Evolutionary conservation across 2,329 filamentous ascomycete species (phyloP).

Genomic region (Xylaria sp.): DNA sequence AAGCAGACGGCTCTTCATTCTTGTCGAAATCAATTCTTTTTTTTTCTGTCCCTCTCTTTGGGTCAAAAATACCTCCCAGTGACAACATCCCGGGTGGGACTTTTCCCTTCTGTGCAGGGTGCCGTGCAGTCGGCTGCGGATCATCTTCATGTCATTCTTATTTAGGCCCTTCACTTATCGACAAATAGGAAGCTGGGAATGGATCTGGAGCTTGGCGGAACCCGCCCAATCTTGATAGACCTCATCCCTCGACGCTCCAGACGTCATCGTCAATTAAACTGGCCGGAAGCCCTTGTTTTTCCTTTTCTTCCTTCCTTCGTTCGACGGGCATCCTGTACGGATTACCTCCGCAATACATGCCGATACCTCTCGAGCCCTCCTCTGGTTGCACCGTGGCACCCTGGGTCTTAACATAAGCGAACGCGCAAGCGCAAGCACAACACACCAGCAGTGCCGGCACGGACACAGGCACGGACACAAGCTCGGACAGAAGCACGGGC

Average conservation of each 20-base stretch:
- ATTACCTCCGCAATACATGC: too few species aligned
- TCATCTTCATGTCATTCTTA: constrained; percentile 9
- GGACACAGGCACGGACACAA: neutral
- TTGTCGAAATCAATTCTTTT: neutral
- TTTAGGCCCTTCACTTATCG: neutral
- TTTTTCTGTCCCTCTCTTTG: too few species aligned
- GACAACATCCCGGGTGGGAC: too few species aligned
- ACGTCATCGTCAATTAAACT: constrained; percentile 14
- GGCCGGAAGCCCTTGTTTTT: too few species aligned
- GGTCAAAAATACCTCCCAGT: too few species aligned
- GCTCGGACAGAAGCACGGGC: neutral
- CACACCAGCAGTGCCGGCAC: neutral
- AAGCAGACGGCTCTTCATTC: neutral
- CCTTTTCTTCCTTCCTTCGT: too few species aligned
- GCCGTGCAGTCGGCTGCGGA: neutral
- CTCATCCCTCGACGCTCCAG: constrained; percentile 8
- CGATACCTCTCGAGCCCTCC: too few species aligned
- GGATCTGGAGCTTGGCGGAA: constrained; percentile 4
- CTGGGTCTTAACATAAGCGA: neutral
- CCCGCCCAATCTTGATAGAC: constrained; percentile 7
- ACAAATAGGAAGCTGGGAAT: neutral
- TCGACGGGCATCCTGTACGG: too few species aligned
- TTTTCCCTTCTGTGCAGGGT: neutral
- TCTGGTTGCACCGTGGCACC: neutral
- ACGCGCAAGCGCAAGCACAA: neutral